Evolutionary conservation across 257 asterid species (phyloP).

Genomic region (Salvia miltiorrhiza): DNA sequence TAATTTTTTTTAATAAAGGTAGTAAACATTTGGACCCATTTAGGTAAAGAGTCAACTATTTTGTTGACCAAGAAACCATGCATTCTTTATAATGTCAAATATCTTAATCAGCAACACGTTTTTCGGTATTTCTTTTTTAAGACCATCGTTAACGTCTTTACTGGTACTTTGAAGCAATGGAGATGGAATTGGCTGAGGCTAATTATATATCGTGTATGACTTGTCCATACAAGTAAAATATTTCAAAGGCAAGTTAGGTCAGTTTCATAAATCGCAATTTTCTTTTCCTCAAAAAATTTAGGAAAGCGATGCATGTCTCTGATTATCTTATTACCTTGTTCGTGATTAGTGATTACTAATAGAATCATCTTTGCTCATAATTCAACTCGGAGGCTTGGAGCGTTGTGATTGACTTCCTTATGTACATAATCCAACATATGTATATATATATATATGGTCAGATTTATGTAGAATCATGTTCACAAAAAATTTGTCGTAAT

Average conservation of each 20-base stretch:
- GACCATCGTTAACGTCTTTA: constrained; percentile 14
- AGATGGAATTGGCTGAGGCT: not conserved
- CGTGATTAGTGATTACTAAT: no score
- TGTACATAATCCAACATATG: no score
- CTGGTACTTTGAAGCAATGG: constrained; percentile 5
- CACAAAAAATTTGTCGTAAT: no score
- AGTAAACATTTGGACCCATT: constrained; percentile 16
- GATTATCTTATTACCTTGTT: no score
- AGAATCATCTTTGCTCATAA: no score
- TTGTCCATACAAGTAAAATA: constrained; percentile 5
- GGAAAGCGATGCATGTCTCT: not conserved
- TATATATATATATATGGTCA: no score
- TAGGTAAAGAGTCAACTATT: constrained; percentile 12
- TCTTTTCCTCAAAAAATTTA: constrained; percentile 3
- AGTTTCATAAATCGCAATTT: constrained; percentile 11
- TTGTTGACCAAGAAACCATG: not conserved
- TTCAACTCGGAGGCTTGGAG: no score
- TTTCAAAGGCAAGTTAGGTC: constrained; percentile 43
- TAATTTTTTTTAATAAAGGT: not conserved
- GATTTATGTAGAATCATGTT: no score
- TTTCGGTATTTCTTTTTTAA: constrained; percentile 20
- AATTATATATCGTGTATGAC: constrained; percentile 34
- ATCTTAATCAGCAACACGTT: constrained; percentile 20
- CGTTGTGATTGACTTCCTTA: no score
- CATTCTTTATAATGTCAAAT: not conserved